These are phyloP conservation scores for Hymenoscyphus scutula DNA, from an alignment of 2,329 filamentous ascomycete genomes.

Conservation along the genomic window DNA sequence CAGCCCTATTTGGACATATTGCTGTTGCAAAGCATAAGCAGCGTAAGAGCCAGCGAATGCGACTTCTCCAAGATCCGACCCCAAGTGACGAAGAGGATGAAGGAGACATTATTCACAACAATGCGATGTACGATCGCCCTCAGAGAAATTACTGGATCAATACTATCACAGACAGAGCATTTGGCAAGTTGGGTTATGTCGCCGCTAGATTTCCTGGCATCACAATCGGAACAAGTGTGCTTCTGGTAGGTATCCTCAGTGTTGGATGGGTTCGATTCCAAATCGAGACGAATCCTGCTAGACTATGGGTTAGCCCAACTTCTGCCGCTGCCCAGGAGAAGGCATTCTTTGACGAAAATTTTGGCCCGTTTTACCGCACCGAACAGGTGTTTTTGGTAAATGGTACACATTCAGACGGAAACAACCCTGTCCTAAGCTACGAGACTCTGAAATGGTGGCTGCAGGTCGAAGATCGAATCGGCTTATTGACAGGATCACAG, in stretches of 20 bases:
- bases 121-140: slow-evolving; percentile 74
- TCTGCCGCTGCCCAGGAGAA: slow-evolving; percentile 92
- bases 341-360: slow-evolving; percentile 86
- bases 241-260: slow-evolving; percentile 76
- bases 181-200: slow-evolving; percentile 74
- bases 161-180: slow-evolving; percentile 74
- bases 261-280: slow-evolving; percentile 85
- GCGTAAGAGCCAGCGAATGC: slow-evolving; percentile 77
- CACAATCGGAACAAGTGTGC: slow-evolving; percentile 73
- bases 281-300: slow-evolving; percentile 87
- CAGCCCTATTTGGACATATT: slow-evolving; percentile 69
- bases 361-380: slow-evolving; percentile 92
- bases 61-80: slow-evolving; percentile 78
- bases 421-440: slow-evolving; percentile 79
- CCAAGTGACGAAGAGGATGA: slow-evolving; percentile 94
- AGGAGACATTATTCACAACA: slow-evolving; percentile 74
- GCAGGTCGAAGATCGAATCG: slow-evolving; percentile 76
- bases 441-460: slow-evolving; percentile 94
- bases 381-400: slow-evolving; percentile 95
- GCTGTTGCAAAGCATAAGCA: slow-evolving; percentile 71
- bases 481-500: slow-evolving; percentile 65
- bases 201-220: slow-evolving; percentile 82
- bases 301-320: slow-evolving; percentile 93
- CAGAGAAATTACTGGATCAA: slow-evolving; percentile 81
- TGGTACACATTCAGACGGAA: slow-evolving; percentile 62